phyloP scores from a whole-genome alignment of 805 yeast species.

The Cyberlindnera veronae region DNA sequence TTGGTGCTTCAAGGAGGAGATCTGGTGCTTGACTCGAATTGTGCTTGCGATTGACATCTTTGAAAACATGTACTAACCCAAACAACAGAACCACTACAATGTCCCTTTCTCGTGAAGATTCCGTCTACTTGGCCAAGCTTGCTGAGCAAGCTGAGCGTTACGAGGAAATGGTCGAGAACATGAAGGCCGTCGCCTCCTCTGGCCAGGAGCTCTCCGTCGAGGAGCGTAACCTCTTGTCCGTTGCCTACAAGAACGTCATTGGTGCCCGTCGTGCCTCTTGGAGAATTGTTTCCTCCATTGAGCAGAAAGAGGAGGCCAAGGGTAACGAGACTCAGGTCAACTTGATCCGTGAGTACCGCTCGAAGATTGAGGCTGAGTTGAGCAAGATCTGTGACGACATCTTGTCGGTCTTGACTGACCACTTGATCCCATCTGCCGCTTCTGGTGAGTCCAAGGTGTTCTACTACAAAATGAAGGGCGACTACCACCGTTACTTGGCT shows the following conservation, averaged over 20 bases:
- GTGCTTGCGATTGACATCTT: too few species aligned
- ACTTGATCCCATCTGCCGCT: constrained; percentile 90
- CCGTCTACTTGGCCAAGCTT: constrained; percentile 95
- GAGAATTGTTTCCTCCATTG: constrained; percentile 98
- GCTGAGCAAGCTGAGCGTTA: constrained; percentile 99
- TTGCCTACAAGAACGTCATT: constrained; percentile 96
- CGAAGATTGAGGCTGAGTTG: constrained; percentile 90
- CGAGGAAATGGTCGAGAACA: constrained; percentile 98
- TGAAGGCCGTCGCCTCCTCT: constrained; percentile 95
- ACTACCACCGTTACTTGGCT: constrained; percentile 97
- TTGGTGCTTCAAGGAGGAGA: too few species aligned
- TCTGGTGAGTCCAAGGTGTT: constrained; percentile 98
- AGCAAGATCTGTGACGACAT: constrained; percentile 93
- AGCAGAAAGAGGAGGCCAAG: constrained; percentile 96
- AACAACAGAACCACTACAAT: constrained; percentile 29
- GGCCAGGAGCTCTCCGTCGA: constrained; percentile 96
- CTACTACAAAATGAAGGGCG: constrained; percentile 99
- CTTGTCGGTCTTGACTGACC: constrained; percentile 79
- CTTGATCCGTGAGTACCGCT: constrained; percentile 90
- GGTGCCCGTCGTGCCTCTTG: constrained; percentile 99
- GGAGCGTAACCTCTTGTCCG: constrained; percentile 95
- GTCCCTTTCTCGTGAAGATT: constrained; percentile 93
- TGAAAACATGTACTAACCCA: constrained; percentile 3
- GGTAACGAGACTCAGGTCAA: constrained; percentile 89
- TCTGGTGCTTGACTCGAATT: too few species aligned